These are phyloP conservation scores for Fusarium sp. DNA, from an alignment of 2,329 filamentous ascomycete genomes.

Conservation along the genomic window DNA sequence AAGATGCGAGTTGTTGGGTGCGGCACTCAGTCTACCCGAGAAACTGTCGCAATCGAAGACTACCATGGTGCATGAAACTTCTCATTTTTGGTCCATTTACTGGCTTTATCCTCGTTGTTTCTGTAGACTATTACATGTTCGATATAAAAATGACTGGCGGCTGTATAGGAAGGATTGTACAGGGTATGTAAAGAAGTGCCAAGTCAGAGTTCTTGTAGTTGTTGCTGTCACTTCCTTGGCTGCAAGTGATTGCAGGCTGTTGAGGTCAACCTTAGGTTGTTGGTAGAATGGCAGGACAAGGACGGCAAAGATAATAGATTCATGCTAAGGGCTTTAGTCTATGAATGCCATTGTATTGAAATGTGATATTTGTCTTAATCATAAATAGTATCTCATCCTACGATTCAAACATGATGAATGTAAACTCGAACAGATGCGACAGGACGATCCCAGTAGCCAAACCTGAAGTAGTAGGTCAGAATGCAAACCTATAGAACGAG, in stretches of 20 bases:
- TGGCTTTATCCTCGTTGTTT: constrained; percentile 44
- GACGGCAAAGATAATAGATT: no score
- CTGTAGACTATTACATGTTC: background rate
- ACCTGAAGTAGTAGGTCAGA: background rate
- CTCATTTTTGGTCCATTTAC: constrained; percentile 66
- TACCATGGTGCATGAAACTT: constrained; percentile 64
- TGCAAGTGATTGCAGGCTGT: no score
- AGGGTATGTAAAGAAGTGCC: background rate
- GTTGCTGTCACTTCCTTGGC: no score
- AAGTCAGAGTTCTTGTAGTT: no score
- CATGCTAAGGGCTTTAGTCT: no score
- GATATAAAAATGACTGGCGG: fast-evolving
- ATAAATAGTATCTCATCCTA: no score
- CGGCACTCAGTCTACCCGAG: constrained; percentile 73
- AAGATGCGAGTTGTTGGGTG: constrained; percentile 74
- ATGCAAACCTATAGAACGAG: fast-evolving
- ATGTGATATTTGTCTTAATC: no score
- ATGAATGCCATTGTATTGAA: no score
- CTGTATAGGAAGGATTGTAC: fast-evolving
- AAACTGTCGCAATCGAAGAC: constrained; percentile 73
- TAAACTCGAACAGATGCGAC: no score
- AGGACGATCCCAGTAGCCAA: no score
- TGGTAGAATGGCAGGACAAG: no score
- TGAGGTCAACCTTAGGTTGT: no score
- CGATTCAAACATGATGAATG: fast-evolving